Evolutionary conservation across 805 yeast genomes (phyloP), one percentile per base, ranked within the genome.

Genomic region (Metschnikowia noctiluminum): DNA sequence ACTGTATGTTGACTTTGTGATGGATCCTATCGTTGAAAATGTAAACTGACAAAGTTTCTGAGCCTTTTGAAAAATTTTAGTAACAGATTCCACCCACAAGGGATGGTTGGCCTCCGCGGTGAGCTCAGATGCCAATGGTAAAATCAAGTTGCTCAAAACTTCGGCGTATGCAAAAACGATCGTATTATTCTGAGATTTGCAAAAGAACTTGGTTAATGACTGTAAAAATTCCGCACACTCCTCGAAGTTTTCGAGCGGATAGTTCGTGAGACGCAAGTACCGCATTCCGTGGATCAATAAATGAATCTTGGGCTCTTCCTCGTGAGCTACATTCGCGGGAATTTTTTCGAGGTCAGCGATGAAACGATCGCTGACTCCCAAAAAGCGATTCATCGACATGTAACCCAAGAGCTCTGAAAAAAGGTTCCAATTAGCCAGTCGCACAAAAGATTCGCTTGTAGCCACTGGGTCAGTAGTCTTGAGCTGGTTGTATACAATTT

Each of bases 61-160:
- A 13, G 77, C 71, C 48, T 76, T 79, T 13, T 73, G 65, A 62
- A 79, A 83, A 12, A 92, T 80, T 15, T 74, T 69, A 21, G 78
- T 78, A 46, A 89, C 79, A 0, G 97, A 94, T 37, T 82, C 87
- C 0, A 85, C 83, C 99, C 99, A 94, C 1, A 86, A 82, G 3
- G 99, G 99, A 63, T 92, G 96, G 60, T 94, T 92, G 0, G 89
- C 91, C 62, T 94, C 99, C 0, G 97, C 98, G 0, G 97, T 89
- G 31, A 91, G 74, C 1, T 82, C 75, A 8, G 89, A 92, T 0
- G 97, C 95, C 26, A 94, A 65, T 0, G 97, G 95, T 37, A 89
- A 69, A 2, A 94, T 68, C 27, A 94, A 76, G 45, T 81, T 84
- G 48, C 85, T 78, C 36, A 91, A 73, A 1, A 89, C 96, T 54